These are phyloP conservation scores for Leccinum fuscescens DNA, from an alignment of 1,284 basidiomycete species.

Conservation along the genomic window DNA sequence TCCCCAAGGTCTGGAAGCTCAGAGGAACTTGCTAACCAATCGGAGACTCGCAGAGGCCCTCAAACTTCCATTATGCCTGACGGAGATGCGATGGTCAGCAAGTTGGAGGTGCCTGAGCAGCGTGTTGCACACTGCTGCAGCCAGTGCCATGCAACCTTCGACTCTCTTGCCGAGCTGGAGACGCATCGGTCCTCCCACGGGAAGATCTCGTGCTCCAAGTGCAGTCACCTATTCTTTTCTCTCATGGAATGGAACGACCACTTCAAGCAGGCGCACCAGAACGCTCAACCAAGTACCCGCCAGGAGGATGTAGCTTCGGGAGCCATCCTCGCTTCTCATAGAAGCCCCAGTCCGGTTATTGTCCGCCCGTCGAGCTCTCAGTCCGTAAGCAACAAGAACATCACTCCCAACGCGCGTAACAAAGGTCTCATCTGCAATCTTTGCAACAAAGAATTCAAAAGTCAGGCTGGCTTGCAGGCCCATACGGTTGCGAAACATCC, in stretches of 20 bases:
- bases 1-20: conserved; percentile 5
- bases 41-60: conserved; percentile 3
- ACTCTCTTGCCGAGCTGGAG: conserved; percentile 21
- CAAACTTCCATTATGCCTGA: not conserved
- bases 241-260: conserved; percentile 31
- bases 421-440: conserved; percentile 23
- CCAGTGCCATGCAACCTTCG: conserved; percentile 22
- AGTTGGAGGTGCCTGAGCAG: conserved; percentile 2
- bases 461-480: conserved; percentile 22
- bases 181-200: conserved; percentile 23
- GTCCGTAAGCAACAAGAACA: conserved; percentile 9
- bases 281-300: conserved; percentile 1
- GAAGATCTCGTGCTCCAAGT: conserved; percentile 30
- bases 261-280: conserved; percentile 21
- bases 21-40: conserved; percentile 2
- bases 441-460: conserved; percentile 30
- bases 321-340: conserved; percentile 2
- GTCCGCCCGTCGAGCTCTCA: conserved; percentile 17
- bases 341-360: conserved; percentile 19
- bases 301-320: conserved; percentile 8
- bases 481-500: conserved; percentile 30
- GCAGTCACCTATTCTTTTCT: conserved; percentile 19
- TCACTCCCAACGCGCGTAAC: conserved; percentile 2
- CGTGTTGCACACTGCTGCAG: conserved; percentile 17
- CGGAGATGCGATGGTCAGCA: conserved; percentile 1